These are phyloP conservation scores for Zoysia japonica DNA, from an alignment of 176 grass and related monocot genomes.

Conservation along the genomic window DNA sequence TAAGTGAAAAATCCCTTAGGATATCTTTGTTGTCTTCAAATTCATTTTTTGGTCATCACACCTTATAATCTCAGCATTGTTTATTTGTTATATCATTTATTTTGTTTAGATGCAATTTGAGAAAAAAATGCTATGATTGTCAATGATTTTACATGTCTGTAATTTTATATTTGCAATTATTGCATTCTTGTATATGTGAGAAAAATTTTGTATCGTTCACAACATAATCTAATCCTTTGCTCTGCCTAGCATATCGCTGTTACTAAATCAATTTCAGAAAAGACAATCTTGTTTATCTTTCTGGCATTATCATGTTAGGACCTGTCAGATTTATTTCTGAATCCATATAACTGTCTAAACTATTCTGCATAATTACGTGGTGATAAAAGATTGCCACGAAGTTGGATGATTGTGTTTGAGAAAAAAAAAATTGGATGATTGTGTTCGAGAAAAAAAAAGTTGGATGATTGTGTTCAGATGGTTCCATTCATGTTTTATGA, in stretches of 20 bases:
- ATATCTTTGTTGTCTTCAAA: too few relatives aligned
- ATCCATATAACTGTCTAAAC: slow-evolving; percentile 26
- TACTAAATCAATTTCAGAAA: slow-evolving; percentile 19
- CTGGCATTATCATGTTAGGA: too few relatives aligned
- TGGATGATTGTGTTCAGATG: slow-evolving; percentile 2
- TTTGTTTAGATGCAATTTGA: too few relatives aligned
- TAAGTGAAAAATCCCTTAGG: slow-evolving; percentile 36
- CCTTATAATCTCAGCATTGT: too few relatives aligned
- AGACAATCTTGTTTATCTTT: not conserved
- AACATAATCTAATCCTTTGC: not conserved
- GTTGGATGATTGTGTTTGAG: not conserved
- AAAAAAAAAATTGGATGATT: not conserved
- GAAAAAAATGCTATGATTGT: too few relatives aligned
- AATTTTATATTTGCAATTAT: too few relatives aligned
- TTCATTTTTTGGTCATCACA: too few relatives aligned
- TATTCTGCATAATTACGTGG: not conserved
- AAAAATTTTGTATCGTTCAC: too few relatives aligned
- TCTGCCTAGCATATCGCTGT: not conserved
- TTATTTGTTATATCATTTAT: too few relatives aligned
- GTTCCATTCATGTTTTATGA: not conserved
- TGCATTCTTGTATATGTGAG: too few relatives aligned
- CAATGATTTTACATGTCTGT: too few relatives aligned
- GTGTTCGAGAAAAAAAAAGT: not conserved
- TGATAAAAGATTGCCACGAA: slow-evolving; percentile 7
- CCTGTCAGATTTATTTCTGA: slow-evolving; percentile 1